Evolutionary conservation across 2,329 filamentous ascomycete species (phyloP), one percentile per base, ranked within the genome.

Genomic region (Penicillium sp.): DNA sequence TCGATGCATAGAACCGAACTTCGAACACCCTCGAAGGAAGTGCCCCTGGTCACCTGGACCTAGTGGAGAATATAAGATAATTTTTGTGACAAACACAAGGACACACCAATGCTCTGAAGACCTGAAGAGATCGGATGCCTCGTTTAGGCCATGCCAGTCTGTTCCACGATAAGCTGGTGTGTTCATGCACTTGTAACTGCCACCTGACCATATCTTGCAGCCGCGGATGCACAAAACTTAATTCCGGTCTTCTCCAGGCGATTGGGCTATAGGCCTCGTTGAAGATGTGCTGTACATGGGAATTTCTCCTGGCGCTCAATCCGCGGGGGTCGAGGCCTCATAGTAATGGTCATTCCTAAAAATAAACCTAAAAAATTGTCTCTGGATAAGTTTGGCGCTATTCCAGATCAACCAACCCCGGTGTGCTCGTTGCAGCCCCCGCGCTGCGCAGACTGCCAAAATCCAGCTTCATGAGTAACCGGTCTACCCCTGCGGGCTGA

Each of bases 381-480:
- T 36, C 32, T 17, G 29, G 12, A 34, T n/a, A 32, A 18, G 27
- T 26, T 24, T 17, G 17, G 13, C 29, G 21, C 50, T 48, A 56
- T 32, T 51, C 49, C 39, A 56, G 41, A 33, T 51, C 52, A n/a
- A 51, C 40, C 6, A 58, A 30, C 26, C 43, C 56, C 32, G 34
- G 51, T n/a, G 42, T 51, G 41, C 46, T 59, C 47, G 54, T 56
- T 63, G 53, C 46, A n/a, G 42, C 42, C 12, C 44, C 46, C 24
- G 47, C 53, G 13, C 49, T 54, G 24, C 60, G 56, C 21, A 62
- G 67, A 54, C 50, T 69, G 63, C 51, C 71, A 54, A 82, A 84
- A 59, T 96, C 91, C 62, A 97, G 76, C 77, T 96, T 96, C 90
- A 96, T 96, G 67, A 97, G 72, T 67, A 97, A 73, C 52, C 89